Evolutionary conservation across 2,329 filamentous ascomycete genomes (phyloP), one percentile per base, ranked within the genome.

Genomic region (Lachnellula cervina): DNA sequence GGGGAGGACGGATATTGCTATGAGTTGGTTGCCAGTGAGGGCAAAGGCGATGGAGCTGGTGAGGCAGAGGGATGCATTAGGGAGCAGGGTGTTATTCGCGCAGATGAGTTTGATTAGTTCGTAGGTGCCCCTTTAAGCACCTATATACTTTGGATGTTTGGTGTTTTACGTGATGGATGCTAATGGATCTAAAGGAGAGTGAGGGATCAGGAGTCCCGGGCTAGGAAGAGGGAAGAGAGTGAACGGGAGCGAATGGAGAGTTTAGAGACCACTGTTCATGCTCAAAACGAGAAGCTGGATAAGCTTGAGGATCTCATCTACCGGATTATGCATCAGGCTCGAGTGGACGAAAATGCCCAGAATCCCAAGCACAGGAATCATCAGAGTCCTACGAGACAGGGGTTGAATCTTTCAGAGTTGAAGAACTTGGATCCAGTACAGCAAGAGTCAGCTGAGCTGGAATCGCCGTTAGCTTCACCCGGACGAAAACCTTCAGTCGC

Each of bases 91-190:
- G 42, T 70, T 77, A 48, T 79, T 78, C 60, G 71, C 76, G 54
- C 75, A 79, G 63, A 75, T 76, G 70, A 76, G 73, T 66, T 74
- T 78, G 70, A 72, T 78, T 32, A 73, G 74, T 45, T 76, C 76
- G 68, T 73, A 60, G 59, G 70, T 65, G 25, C 4, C 28, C 28
- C 28, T 40, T 40, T 40, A 11, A 5, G 8, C 4, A 9, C 34
- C 14, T 40, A 40, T 13, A 5, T 45, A 3, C 23, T 44, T 23
- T 34, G 28, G 8, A 16, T 8, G 14, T 25, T 40, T 40, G 9
- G 14, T 34, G n/a, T 4, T 28, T 21, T 19, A n/a, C 25, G 25
- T 17, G 43, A 52, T 21, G 21, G 17, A 13, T 51, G 42, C 37
- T 59, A 23, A 54, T 58, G 35, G 21, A 17, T 25, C 5, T 40